A percentile compares a stretch with the other conserved stretches of the same genome.
Conservation (phyloP, 768 basidiomycete genomes). For the Russula vinacea region DNA sequence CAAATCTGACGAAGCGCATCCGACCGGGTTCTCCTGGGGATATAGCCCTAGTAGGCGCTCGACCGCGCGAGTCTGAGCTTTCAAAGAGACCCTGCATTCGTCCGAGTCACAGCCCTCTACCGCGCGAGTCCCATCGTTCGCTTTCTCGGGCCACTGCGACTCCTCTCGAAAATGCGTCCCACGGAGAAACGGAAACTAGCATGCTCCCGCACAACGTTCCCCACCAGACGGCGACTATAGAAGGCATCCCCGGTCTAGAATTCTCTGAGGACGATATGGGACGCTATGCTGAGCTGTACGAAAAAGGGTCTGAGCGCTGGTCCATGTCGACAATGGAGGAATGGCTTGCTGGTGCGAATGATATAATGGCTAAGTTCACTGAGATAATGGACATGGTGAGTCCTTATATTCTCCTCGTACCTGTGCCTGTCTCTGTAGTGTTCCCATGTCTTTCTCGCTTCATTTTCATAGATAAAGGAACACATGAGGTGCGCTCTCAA, state of each 20-base stretch:
- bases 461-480: constrained; percentile 40
- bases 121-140: neutral
- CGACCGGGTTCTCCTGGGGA: constrained; percentile 11
- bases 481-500: constrained; percentile 45
- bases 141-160: neutral
- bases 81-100: constrained; percentile 12
- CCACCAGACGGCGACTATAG: constrained; percentile 9
- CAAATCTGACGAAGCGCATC: constrained; percentile 12
- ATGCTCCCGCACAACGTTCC: constrained; percentile 8
- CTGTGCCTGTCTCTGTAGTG: neutral
- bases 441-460: neutral
- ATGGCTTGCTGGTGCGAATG: constrained; percentile 54
- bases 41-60: neutral
- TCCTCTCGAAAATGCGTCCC: neutral
- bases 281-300: constrained; percentile 45
- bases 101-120: neutral
- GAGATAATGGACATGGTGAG: constrained; percentile 52
- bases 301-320: constrained; percentile 47
- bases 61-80: neutral
- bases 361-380: constrained; percentile 42
- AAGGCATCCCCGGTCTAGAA: constrained; percentile 22
- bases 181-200: neutral
- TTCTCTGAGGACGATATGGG: constrained; percentile 41
- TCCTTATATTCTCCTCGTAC: constrained; percentile 19
- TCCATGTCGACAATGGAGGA: constrained; percentile 49